Evolutionary conservation across 2,329 filamentous ascomycete genomes (phyloP), one percentile per base, ranked within the genome.

Genomic region (Amylocarpus encephaloides): DNA sequence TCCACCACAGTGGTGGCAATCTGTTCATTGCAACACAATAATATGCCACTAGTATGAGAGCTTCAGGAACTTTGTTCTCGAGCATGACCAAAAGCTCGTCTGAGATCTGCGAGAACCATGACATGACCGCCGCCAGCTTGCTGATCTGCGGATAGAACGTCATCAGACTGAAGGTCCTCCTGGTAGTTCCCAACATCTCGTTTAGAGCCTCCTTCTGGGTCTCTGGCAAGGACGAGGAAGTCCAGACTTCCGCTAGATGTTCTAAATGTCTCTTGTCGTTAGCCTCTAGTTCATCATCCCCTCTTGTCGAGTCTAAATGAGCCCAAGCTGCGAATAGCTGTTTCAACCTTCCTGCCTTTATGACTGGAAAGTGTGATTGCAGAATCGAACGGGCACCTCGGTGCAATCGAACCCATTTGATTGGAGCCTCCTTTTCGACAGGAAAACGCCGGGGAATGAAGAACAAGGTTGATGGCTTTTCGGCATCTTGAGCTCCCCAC

Each of bases 1-100:
- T 67, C 71, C 71, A 74, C 70, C 71, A 74, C 38, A 65, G 54
- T 19, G 62, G 49, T 11, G 65, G 63, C 29, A 70, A 39, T 15
- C 60, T 58, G 55, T 71, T 67, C 46, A 74, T 50, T 7, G 66
- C 58, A 33, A 68, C 65, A 50, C 67, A 70, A 52, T 68, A 71
- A 54, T 68, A 63, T 11, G 63, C 63, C 4, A 69, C 60, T 32
- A 70, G 60, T 16, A 71, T 53, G 45, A 71, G 43, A 5, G 68
- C 67, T 51, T 69, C 62, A 7, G 69, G 68, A 11, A 61, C 57
- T 42, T 65, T 64, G 18, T 61, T 51, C 35, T 64, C 62, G 29
- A 71, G 62, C 62, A 56, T 65, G 30, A 46, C 61, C 62, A 61
- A 58, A 58, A 51, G 65, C 45, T 43, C 67, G 54, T 58, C 70